Evolutionary conservation across 2,329 filamentous ascomycete species (phyloP).

Genomic region (Monilinia polystroma): DNA sequence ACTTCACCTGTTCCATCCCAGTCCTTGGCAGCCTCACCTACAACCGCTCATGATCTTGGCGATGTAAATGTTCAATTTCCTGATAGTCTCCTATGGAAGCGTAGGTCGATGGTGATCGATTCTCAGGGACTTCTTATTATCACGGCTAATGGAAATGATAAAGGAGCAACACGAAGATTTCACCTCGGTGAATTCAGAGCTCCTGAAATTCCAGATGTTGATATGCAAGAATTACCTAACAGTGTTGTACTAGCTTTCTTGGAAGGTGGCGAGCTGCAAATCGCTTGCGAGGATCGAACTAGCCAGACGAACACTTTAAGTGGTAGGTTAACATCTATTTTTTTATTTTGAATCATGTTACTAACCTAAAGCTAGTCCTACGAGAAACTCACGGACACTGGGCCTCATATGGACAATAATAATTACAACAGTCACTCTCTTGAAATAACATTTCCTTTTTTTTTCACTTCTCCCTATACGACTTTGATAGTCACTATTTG

Average conservation of each 20-base stretch:
- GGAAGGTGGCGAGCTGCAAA: conserved; percentile 61
- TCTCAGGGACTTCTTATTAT: conserved; percentile 80
- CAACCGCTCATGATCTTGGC: conserved; percentile 47
- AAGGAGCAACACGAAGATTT: conserved; percentile 69
- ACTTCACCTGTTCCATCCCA: conserved; percentile 29
- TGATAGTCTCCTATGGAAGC: conserved; percentile 94
- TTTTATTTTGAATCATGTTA: neutral
- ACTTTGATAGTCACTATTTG: conserved; percentile 21
- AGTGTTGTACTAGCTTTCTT: conserved; percentile 66
- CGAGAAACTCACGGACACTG: conserved; percentile 36
- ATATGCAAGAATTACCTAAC: conserved; percentile 88
- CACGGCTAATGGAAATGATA: conserved; percentile 46
- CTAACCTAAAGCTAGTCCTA: conserved; percentile 32
- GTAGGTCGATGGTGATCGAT: conserved; percentile 83
- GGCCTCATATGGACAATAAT: conserved; percentile 34
- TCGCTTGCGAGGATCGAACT: conserved; percentile 62
- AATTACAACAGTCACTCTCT: conserved; percentile 16
- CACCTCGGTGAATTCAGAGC: conserved; percentile 80
- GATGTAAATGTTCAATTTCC: conserved; percentile 98
- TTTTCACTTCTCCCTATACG: neutral
- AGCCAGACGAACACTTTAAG: conserved; percentile 56
- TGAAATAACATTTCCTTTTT: conserved; percentile 2
- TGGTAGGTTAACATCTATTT: conserved; percentile 32
- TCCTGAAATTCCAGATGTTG: conserved; percentile 83
- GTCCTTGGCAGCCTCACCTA: conserved; percentile 40